Conservation (phyloP, 179 eudicot genomes). For the Gypsophila paniculata region DNA sequence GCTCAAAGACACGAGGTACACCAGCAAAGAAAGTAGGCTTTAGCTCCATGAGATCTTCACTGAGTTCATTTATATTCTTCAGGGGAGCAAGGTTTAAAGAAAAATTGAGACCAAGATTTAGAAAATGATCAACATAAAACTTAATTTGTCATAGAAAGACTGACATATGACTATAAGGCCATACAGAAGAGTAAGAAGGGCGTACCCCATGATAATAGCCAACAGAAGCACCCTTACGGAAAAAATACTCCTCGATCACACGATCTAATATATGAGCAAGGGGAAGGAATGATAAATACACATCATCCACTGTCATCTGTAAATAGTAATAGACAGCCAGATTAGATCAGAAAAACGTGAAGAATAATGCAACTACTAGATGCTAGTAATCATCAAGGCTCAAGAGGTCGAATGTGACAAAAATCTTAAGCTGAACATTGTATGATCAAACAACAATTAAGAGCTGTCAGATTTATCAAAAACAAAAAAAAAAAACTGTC, state of each 20-base stretch:
- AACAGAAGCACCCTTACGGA: slow-evolving; percentile 92
- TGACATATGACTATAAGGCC: not conserved
- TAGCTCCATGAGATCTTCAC: slow-evolving; percentile 79
- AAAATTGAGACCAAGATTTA: not conserved
- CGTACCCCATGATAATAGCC: slow-evolving; percentile 96
- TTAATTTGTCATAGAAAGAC: not conserved
- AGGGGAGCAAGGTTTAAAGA: slow-evolving; percentile 13
- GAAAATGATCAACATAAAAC: not conserved
- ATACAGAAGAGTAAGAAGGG: slow-evolving; percentile 8
- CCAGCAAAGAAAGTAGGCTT: slow-evolving; percentile 91
- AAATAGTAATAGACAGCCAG: slow-evolving; percentile 14
- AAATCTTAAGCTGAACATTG: not conserved
- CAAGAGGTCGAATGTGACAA: not conserved
- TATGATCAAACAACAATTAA: not conserved
- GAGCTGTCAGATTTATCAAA: not conserved
- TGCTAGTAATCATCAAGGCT: not conserved
- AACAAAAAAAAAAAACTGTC: no score
- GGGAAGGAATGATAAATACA: slow-evolving; percentile 84
- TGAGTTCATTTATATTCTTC: slow-evolving; percentile 68
- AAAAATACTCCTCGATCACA: slow-evolving; percentile 79
- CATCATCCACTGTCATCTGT: slow-evolving; percentile 87
- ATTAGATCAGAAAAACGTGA: slow-evolving; percentile 8
- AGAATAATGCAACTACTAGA: slow-evolving; percentile 12
- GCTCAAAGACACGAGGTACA: slow-evolving; percentile 87
- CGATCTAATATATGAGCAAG: slow-evolving; percentile 97